Evolutionary conservation across 2,329 filamentous ascomycete genomes (phyloP).

Genomic region (Zasmidium citrigriseum): DNA sequence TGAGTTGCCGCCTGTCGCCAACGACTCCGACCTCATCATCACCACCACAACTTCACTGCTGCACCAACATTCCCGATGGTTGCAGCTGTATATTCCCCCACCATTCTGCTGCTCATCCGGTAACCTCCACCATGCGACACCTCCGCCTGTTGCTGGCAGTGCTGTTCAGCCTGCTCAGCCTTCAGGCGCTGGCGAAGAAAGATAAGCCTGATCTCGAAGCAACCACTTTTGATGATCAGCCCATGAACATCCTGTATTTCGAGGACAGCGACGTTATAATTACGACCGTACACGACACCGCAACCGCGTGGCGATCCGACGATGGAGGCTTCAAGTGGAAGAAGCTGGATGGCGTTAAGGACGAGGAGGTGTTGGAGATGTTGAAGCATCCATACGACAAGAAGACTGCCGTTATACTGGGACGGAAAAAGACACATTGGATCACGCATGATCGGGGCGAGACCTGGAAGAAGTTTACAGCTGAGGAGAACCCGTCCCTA

Average conservation of each 20-base stretch:
- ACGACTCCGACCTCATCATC: background rate
- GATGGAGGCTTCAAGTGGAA: constrained; percentile 82
- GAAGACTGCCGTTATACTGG: constrained; percentile 78
- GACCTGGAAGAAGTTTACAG: constrained; percentile 74
- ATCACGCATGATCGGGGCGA: constrained; percentile 81
- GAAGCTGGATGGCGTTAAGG: constrained; percentile 62
- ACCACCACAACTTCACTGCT: background rate
- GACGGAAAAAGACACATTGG: constrained; percentile 68
- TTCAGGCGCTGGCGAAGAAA: constrained; percentile 28
- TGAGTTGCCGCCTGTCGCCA: background rate
- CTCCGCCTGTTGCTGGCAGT: constrained; percentile 18
- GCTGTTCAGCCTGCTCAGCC: constrained; percentile 26
- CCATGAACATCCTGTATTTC: constrained; percentile 80
- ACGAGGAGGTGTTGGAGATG: constrained; percentile 64
- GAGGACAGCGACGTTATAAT: constrained; percentile 82
- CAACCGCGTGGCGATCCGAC: constrained; percentile 72
- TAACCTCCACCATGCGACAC: constrained; percentile 18
- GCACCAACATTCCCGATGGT: constrained; percentile 5
- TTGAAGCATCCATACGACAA: constrained; percentile 77
- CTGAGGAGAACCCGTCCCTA: constrained; percentile 58
- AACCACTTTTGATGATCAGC: constrained; percentile 66
- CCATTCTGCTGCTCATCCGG: constrained; percentile 2
- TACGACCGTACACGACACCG: constrained; percentile 65
- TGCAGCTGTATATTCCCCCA: constrained; percentile 3
- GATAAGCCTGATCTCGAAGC: constrained; percentile 62